These are phyloP conservation scores for Triticum urartu DNA, from an alignment of 176 grass and related monocot species.

Conservation along the genomic window DNA sequence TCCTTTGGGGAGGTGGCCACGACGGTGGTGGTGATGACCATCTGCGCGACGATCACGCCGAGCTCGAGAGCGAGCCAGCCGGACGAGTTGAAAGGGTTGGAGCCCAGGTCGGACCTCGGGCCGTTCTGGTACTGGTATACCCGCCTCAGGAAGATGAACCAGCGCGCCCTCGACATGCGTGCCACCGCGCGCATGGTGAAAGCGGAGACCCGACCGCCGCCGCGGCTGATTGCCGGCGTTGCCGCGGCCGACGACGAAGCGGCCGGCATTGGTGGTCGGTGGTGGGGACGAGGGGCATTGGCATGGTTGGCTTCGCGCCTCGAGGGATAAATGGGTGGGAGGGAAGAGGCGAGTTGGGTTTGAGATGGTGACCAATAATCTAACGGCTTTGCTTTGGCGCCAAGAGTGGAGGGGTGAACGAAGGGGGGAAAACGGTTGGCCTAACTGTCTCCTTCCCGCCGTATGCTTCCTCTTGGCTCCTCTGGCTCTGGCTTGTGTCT, in stretches of 20 bases:
- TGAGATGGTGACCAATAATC: constrained; percentile 90
- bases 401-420: constrained; percentile 58
- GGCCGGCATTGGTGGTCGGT: constrained; percentile 34
- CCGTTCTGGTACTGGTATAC: constrained; percentile 98
- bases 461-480: constrained; percentile 26
- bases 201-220: constrained; percentile 11
- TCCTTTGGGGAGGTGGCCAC: constrained; percentile 55
- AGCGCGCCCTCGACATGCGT: constrained; percentile 71
- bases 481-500: constrained; percentile 28
- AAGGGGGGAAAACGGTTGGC: constrained; percentile 49
- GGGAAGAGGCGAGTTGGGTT: constrained; percentile 40
- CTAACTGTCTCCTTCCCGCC: constrained; percentile 49
- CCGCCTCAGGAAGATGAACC: constrained; percentile 88
- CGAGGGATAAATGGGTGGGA: constrained; percentile 50
- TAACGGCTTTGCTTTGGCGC: constrained; percentile 93
- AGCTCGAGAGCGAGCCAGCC: constrained; percentile 80
- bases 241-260: not conserved
- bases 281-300: constrained; percentile 25
- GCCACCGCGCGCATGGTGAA: constrained; percentile 61
- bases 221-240: not conserved
- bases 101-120: constrained; percentile 77
- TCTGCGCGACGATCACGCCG: constrained; percentile 53
- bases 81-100: constrained; percentile 89
- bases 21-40: constrained; percentile 44
- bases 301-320: constrained; percentile 37